Evolutionary conservation across 352 stramenopile species (phyloP), one percentile per base, ranked within the genome.

Genomic region (Aphanomyces euteiches): DNA sequence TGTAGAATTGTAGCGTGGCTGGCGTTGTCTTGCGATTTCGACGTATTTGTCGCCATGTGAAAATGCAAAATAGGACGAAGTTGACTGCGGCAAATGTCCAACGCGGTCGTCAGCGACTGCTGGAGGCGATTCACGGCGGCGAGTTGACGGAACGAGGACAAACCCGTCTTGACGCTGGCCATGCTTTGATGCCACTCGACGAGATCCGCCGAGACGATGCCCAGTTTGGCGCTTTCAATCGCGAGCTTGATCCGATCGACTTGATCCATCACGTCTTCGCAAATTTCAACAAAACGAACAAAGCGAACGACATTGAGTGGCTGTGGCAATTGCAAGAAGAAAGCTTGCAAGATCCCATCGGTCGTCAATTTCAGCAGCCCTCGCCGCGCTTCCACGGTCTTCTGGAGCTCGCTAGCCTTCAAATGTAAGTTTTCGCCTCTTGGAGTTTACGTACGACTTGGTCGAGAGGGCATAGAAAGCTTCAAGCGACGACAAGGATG

Each of bases 121-220:
- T 48, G 4, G 15, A 70, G 45, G 36, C 47, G 64, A 50, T 61
- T 60, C 17, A 70, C 17, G 8, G 56, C 6, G 7, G 61, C 28
- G 3, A 63, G 37, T 37, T 63, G 41, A 6, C 64, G 17, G 19
- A 19, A 6, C 1, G 43, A 36, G 13, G 64, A 43, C 47, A 63
- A 39, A 15, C 19, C 36, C 38, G 64, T 47, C 54, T 70, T 70
- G 21, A 70, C 64, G n/a, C 61, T 70, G n/a, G 34, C 39, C 36
- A 70, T 47, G 19, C 64, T 70, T 39, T 43, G 47, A 39, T 70
- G 43, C 64, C 64, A 70, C 38, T 28, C 61, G 7, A 50, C 64
- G 1, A 70, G 7, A 7, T 70, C 64, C 3, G 64, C 43, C 7
- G 43, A 28, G 39, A 70, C 64, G 39, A 70, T 58, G 15, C 64